A percentile compares a stretch with the other conserved stretches of the same genome.
Conservation (phyloP, 164 flowering plant genomes). For the Taxillus chinensis region DNA sequence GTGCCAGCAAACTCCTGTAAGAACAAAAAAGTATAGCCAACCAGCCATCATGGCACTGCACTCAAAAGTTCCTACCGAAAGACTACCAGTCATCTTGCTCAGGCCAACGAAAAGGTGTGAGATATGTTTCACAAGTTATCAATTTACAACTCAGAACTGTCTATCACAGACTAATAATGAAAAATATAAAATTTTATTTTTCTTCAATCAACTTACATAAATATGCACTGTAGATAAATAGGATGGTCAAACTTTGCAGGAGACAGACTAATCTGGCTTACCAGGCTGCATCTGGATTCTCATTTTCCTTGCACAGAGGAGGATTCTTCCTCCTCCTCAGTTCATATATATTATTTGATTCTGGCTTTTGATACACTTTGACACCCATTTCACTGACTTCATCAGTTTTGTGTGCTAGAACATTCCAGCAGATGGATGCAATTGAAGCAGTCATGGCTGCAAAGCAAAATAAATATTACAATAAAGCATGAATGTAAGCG, state of each 20-base stretch:
- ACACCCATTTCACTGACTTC: slow-evolving; percentile 73
- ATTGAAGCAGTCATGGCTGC: slow-evolving; percentile 70
- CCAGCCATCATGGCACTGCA: too few species aligned
- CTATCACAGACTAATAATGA: background rate
- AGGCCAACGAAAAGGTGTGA: too few species aligned
- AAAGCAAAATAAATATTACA: slow-evolving; percentile 4
- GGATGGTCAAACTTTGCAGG: background rate
- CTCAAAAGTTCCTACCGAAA: too few species aligned
- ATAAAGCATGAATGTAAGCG: background rate
- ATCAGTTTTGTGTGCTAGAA: slow-evolving; percentile 81
- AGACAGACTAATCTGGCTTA: slow-evolving; percentile 19
- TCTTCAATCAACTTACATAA: too few species aligned
- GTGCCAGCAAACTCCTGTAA: too few species aligned
- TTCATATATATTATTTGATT: slow-evolving; percentile 71
- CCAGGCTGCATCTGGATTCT: slow-evolving; percentile 97
- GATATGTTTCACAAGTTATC: too few species aligned
- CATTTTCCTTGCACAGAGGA: slow-evolving; percentile 78
- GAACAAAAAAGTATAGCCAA: too few species aligned
- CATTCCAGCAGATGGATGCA: slow-evolving; percentile 92
- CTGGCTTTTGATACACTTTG: slow-evolving; percentile 89
- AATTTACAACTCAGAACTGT: background rate
- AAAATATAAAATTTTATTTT: too few species aligned
- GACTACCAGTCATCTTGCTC: too few species aligned
- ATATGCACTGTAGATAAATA: background rate
- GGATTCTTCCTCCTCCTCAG: slow-evolving; percentile 76